Percentiles rank a stretch among this genome's conserved stretches.
These are phyloP conservation scores for Gracilaria domingensis DNA, from an alignment of 23 red algal genomes.

Conservation along the genomic window DNA sequence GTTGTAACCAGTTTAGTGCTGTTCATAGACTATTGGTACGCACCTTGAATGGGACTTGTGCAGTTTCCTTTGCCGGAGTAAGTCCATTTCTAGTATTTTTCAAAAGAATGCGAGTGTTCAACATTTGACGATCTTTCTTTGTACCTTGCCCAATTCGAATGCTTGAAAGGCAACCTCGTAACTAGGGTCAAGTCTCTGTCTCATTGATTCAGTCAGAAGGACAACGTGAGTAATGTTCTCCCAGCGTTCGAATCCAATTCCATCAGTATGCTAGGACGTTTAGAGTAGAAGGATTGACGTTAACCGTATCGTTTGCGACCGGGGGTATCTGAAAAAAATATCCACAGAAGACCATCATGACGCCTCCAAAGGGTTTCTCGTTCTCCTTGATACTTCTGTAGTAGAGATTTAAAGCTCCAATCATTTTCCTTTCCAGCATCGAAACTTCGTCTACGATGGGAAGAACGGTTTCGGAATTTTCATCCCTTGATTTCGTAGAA, in stretches of 20 bases:
- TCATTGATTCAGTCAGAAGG: background rate
- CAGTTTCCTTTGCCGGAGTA: background rate
- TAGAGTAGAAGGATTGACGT: background rate
- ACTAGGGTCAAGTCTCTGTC: background rate
- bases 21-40: background rate
- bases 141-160: background rate
- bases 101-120: background rate
- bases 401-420: background rate
- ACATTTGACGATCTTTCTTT: background rate
- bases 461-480: background rate
- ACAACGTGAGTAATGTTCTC: background rate
- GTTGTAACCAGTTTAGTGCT: background rate
- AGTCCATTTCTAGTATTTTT: background rate
- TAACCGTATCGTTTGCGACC: slow-evolving; percentile 11
- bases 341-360: background rate
- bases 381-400: background rate
- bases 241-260: background rate
- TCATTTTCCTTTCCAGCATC: background rate
- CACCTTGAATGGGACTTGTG: background rate
- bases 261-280: background rate
- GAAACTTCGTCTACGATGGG: slow-evolving; percentile 13
- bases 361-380: background rate
- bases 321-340: slow-evolving; percentile 5
- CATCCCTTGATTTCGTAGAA: background rate
- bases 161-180: background rate